Conservation (phyloP, 306 rosid genomes). For the Citrullus amarus region DNA sequence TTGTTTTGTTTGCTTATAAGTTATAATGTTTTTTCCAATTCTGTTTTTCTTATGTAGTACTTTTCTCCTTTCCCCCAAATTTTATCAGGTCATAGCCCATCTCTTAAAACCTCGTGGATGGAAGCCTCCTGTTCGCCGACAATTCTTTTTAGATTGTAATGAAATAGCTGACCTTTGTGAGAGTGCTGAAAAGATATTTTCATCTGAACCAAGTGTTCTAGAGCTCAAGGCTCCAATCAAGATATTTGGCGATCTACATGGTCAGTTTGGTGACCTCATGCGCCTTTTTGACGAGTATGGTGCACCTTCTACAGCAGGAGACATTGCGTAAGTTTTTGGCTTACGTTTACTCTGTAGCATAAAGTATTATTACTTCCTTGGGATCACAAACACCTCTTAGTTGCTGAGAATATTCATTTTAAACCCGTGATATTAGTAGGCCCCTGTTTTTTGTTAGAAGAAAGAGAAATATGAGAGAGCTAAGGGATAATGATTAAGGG, state of each 20-base stretch:
- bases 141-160: constrained; percentile 91
- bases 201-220: constrained; percentile 90
- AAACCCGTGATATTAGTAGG: neutral
- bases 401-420: neutral
- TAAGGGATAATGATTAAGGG: neutral
- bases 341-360: neutral
- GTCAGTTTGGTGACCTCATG: constrained; percentile 99
- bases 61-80: neutral
- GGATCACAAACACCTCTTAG: neutral
- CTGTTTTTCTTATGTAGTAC: neutral
- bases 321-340: constrained; percentile 71
- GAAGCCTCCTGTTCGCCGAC: constrained; percentile 99
- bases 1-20: neutral
- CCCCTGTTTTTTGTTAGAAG: neutral
- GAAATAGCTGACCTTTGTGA: constrained; percentile 99
- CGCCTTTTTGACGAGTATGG: constrained; percentile 99
- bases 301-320: constrained; percentile 98
- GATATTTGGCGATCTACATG: constrained; percentile 97
- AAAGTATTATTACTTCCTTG: neutral
- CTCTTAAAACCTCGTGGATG: constrained; percentile 99
- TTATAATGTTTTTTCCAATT: neutral
- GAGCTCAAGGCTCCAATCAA: constrained; percentile 91
- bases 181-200: constrained; percentile 88
- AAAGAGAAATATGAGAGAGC: neutral
- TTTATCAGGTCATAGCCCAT: constrained; percentile 73